These are phyloP conservation scores for Irpex sp. DNA, from an alignment of 1,284 basidiomycete species.

Conservation along the genomic window DNA sequence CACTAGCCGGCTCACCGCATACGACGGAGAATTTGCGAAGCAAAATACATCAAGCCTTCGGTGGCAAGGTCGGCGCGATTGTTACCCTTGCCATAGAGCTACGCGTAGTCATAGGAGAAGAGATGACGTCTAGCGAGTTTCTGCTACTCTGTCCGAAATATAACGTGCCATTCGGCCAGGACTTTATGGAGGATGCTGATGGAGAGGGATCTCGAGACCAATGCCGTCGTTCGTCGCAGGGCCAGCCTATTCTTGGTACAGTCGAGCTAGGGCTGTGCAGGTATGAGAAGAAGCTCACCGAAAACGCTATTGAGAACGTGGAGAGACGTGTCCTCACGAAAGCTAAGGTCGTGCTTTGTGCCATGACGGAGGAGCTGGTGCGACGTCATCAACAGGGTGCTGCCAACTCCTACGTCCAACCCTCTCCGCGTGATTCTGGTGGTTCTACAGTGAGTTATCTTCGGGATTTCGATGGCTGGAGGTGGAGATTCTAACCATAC, in stretches of 20 bases:
- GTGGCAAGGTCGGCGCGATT: neutral
- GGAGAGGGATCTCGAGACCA: slow-evolving; percentile 8
- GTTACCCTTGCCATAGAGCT: neutral
- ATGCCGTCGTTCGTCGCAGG: neutral
- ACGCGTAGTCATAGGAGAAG: neutral
- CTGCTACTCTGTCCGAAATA: neutral
- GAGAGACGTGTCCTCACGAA: slow-evolving; percentile 26
- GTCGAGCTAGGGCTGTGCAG: slow-evolving; percentile 33
- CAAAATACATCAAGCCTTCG: neutral
- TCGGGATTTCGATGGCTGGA: too few relatives aligned
- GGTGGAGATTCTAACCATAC: too few relatives aligned
- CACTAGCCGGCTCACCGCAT: neutral
- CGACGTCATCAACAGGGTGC: neutral
- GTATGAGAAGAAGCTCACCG: slow-evolving; percentile 16
- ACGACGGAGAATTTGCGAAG: neutral
- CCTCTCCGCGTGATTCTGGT: too few relatives aligned
- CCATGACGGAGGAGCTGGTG: neutral
- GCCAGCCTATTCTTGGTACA: slow-evolving; percentile 30
- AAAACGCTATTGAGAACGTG: slow-evolving; percentile 18
- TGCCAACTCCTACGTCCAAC: too few relatives aligned
- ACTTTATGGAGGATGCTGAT: slow-evolving; percentile 45
- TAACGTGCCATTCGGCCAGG: slow-evolving; percentile 14
- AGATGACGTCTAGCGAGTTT: neutral
- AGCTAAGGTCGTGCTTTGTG: slow-evolving; percentile 31
- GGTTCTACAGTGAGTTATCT: too few relatives aligned